These are phyloP conservation scores for Rhododendron molle DNA, from an alignment of 148 eudicot genomes.

Conservation along the genomic window DNA sequence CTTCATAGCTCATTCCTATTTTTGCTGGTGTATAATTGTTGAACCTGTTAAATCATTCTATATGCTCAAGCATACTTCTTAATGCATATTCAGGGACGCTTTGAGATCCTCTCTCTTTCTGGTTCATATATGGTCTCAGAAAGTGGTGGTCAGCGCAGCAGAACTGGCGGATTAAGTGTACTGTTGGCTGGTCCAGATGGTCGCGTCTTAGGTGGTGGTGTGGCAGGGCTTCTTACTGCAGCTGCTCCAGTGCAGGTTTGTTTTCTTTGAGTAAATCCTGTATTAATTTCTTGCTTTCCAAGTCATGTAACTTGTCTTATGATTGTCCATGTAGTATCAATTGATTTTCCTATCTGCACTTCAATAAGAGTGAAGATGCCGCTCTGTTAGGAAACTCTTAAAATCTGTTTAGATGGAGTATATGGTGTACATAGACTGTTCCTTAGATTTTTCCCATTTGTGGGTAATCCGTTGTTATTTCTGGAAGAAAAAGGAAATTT, in stretches of 20 bases:
- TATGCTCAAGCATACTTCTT: not conserved
- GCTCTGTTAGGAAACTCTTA: not conserved
- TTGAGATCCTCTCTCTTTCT: conserved; percentile 35
- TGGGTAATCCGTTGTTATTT: not conserved
- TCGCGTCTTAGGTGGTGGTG: conserved; percentile 34
- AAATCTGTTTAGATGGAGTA: not conserved
- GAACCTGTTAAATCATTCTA: not conserved
- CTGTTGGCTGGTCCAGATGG: conserved; percentile 31
- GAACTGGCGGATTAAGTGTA: conserved; percentile 34
- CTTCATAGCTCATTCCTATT: not conserved
- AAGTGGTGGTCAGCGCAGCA: conserved; percentile 32
- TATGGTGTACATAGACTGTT: not conserved
- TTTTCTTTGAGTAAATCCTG: not conserved
- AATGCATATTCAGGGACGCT: conserved; percentile 24
- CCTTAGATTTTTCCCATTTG: not conserved
- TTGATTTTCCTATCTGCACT: not conserved
- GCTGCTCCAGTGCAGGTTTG: conserved; percentile 34
- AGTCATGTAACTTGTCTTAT: not conserved
- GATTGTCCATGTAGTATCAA: not conserved
- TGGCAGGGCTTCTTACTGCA: conserved; percentile 33
- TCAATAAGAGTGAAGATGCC: not conserved
- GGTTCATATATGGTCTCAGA: conserved; percentile 30
- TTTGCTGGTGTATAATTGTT: conserved; percentile 1
- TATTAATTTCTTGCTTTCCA: not conserved
- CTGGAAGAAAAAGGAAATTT: not conserved